Conservation (phyloP, 225 moss, liverwort and hornwort species). For the Anthoceros angustus region DNA sequence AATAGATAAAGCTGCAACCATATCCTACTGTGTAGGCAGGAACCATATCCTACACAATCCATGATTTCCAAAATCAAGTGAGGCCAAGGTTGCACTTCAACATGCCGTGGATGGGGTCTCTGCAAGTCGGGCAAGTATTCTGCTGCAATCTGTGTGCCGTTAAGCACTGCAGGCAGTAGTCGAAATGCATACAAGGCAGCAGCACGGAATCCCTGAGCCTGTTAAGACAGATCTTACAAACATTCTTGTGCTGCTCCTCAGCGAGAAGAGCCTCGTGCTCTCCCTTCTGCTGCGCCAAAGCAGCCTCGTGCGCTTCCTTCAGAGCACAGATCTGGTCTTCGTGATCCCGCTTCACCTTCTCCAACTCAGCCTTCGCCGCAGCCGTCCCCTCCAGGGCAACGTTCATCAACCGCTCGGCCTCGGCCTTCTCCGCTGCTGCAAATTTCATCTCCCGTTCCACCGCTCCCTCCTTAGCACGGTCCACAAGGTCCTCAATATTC, state of each 20-base stretch:
- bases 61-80: not conserved
- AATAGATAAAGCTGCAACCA: not conserved
- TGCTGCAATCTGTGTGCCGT: not conserved
- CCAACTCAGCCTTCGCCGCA: not conserved
- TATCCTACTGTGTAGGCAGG: not conserved
- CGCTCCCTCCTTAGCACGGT: not conserved
- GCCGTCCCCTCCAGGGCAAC: not conserved
- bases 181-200: slow-evolving; percentile 1
- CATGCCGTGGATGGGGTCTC: not conserved
- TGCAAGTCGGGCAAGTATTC: not conserved
- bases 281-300: not conserved
- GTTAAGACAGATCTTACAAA: not conserved
- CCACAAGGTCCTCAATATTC: not conserved
- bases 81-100: not conserved
- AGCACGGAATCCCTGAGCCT: not conserved
- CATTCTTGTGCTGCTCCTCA: not conserved
- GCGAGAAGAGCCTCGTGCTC: not conserved
- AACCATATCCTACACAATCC: not conserved
- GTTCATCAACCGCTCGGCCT: not conserved
- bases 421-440: not conserved
- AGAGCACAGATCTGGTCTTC: not conserved
- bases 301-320: not conserved
- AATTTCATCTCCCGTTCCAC: not conserved
- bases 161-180: not conserved
- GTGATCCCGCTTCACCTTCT: not conserved